phyloP scores from a whole-genome alignment of 1,284 basidiomycete genomes.

The Moesziomyces antarcticus region DNA sequence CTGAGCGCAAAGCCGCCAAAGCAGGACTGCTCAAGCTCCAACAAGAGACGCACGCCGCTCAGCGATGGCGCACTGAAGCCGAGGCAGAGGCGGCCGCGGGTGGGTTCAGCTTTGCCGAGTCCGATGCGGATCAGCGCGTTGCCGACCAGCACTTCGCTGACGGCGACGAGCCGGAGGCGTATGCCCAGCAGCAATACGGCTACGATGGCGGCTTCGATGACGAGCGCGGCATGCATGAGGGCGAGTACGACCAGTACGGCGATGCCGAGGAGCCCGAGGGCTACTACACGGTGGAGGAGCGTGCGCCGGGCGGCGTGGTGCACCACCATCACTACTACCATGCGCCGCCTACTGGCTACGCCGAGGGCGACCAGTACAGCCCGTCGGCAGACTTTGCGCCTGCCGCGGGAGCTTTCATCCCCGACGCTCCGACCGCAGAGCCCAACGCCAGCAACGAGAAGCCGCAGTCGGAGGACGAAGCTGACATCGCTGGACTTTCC shows the following conservation, averaged over 20 bases:
- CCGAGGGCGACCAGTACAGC: constrained; percentile 9
- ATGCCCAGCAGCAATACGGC: constrained; percentile 14
- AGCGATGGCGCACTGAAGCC: constrained; percentile 49
- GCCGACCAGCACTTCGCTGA: constrained; percentile 6
- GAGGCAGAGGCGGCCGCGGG: constrained; percentile 60
- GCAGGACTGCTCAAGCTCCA: constrained; percentile 45
- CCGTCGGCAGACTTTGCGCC: not conserved
- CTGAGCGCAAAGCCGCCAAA: constrained; percentile 56
- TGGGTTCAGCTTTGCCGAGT: constrained; percentile 46
- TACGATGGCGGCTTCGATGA: constrained; percentile 16
- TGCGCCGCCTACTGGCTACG: constrained; percentile 8
- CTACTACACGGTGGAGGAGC: constrained; percentile 39
- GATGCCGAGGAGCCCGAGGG: constrained; percentile 35
- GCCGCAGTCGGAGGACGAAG: constrained; percentile 53
- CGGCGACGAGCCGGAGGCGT: not conserved
- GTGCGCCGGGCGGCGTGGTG: constrained; percentile 37
- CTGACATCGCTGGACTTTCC: constrained; percentile 57
- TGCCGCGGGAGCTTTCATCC: no score
- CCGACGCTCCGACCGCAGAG: not conserved
- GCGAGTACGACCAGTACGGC: constrained; percentile 30
- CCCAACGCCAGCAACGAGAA: constrained; percentile 3
- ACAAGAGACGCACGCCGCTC: constrained; percentile 29
- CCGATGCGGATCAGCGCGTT: constrained; percentile 11
- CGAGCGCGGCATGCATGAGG: constrained; percentile 3
- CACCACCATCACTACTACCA: constrained; percentile 63